Conservation (phyloP, 192 early-diverging fungal genomes). For the Gigaspora rosea region DNA sequence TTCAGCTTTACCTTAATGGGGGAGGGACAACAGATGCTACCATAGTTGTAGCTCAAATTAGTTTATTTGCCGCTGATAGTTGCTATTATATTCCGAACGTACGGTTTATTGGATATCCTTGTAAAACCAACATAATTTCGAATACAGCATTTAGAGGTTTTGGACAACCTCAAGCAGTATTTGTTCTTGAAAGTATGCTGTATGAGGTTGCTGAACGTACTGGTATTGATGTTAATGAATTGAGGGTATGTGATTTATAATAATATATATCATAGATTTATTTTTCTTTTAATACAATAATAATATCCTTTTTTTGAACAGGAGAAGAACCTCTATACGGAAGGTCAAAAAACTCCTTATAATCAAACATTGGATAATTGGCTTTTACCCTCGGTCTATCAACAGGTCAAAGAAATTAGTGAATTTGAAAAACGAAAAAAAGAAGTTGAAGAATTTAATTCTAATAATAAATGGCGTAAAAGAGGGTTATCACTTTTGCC, state of each 20-base stretch:
- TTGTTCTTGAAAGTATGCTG: slow-evolving; percentile 77
- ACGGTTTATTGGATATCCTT: no score
- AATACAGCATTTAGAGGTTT: slow-evolving; percentile 90
- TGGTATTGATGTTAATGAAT: no score
- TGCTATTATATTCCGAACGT: no score
- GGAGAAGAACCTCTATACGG: slow-evolving; percentile 71
- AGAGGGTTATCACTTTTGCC: slow-evolving; percentile 77
- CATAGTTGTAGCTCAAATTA: no score
- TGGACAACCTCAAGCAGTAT: slow-evolving; percentile 82
- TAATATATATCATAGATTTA: slow-evolving; percentile 35
- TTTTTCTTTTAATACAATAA: not conserved
- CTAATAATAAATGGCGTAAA: slow-evolving; percentile 79
- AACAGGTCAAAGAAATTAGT: no score
- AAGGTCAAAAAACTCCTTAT: slow-evolving; percentile 70
- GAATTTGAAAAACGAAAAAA: no score
- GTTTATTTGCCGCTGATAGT: no score
- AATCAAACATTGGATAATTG: slow-evolving; percentile 67
- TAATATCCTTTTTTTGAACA: not conserved
- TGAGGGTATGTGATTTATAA: no score
- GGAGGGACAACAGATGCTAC: no score
- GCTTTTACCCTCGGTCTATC: slow-evolving; percentile 73
- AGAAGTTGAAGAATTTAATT: no score
- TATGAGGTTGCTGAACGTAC: slow-evolving; percentile 76
- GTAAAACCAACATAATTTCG: no score
- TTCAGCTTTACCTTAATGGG: no score